Evolutionary conservation across 2,329 filamentous ascomycete genomes (phyloP), one percentile per base, ranked within the genome.

Genomic region (Hyphodiscus sp.): DNA sequence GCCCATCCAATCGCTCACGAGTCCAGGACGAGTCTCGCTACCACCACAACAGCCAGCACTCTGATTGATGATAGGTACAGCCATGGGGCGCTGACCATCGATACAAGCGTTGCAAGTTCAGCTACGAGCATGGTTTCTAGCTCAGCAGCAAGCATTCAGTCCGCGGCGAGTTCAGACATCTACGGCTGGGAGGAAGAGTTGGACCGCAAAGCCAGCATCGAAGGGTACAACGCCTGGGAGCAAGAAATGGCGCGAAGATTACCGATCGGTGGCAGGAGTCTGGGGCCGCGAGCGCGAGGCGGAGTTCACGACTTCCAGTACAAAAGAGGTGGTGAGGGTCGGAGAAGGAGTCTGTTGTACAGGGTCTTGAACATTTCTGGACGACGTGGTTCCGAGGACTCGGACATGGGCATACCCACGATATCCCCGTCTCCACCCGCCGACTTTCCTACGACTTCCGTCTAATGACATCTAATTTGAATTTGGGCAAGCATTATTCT

Each of bases 111-210:
- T 53, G 58, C 64, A 63, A 72, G 50, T 60, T 77, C 45, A 58
- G 65, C 55, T 7, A 60, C 61, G 41, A 65, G 63, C 50, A 64
- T 68, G 59, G 63, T 68, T 38, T 62, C 66, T 29, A 47, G 50
- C 26, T 61, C 63, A 11, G 54, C 63, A 20, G 57, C 62, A n/a
- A 67, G 68, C 23, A 65, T 67, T 26, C 65, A 66, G 41, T 64
- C 65, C 1, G 67, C 67, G 6, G 49, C 63, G 5, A 67, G 66
- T 6, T 64, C 69, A 1, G 77, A 81, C 52, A 60, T 72, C 4
- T 81, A 81, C 52, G 78, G 78, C 13, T 81, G 78, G 78, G 77
- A 81, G 54, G 76, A 76, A 10, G 76, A 76, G 58, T 68, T 74
- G 19, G 69, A 73, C 10, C 67, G 68, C 20, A 65, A 66, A 43